phyloP scores from a whole-genome alignment of 305 asterid genomes.

The Solanum hybrid region DNA sequence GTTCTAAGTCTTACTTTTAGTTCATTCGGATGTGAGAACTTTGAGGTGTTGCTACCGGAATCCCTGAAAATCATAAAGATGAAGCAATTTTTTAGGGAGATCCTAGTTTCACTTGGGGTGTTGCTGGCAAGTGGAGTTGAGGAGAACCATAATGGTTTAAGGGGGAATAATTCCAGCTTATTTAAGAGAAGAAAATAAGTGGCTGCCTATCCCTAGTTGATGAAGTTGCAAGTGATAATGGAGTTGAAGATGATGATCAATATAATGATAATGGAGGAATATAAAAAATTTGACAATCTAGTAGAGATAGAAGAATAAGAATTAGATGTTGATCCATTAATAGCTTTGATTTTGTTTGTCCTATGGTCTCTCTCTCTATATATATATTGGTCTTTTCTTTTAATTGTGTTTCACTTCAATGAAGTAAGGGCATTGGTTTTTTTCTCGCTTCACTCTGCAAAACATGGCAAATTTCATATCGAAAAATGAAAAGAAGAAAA shows the following conservation, averaged over 20 bases:
- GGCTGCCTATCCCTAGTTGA: background rate
- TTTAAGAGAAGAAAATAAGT: background rate
- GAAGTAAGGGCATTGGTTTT: no score
- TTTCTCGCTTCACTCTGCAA: no score
- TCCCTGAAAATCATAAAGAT: background rate
- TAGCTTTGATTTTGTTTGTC: background rate
- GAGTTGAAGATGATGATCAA: no score
- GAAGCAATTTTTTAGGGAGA: background rate
- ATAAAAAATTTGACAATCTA: no score
- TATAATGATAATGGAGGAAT: no score
- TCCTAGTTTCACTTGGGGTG: background rate
- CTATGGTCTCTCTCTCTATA: no score
- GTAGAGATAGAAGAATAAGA: no score
- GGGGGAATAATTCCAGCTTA: background rate
- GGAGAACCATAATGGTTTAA: background rate
- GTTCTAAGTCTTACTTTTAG: background rate
- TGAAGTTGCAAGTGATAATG: background rate
- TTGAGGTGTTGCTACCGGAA: no score
- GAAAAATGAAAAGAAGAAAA: no score
- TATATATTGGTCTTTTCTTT: no score
- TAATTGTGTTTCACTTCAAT: no score
- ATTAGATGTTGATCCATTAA: background rate
- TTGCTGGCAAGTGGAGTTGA: background rate
- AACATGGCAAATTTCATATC: no score
- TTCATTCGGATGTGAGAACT: background rate